These are phyloP conservation scores for Ceratobasidium sp. DNA, from an alignment of 1,284 basidiomycete genomes.

Conservation along the genomic window DNA sequence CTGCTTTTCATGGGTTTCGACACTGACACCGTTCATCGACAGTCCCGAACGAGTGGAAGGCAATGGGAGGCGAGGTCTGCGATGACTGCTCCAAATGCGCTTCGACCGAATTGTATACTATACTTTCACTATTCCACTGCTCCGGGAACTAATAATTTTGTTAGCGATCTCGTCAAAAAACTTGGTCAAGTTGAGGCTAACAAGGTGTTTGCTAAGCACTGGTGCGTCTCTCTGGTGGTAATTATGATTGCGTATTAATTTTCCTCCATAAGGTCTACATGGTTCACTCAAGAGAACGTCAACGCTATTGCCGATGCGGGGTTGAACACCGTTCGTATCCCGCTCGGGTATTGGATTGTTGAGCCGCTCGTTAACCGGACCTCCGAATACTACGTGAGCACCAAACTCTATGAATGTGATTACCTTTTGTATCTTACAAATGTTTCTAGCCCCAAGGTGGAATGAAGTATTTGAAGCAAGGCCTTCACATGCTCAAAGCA, in stretches of 20 bases:
- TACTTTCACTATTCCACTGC: not conserved
- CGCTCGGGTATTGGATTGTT: conserved; percentile 84
- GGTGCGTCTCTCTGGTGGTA: conserved; percentile 59
- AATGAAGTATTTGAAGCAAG: conserved; percentile 3
- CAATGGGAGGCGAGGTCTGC: conserved; percentile 74
- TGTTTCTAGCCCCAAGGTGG: conserved; percentile 37
- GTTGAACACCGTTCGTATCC: conserved; percentile 81
- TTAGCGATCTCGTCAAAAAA: conserved; percentile 59
- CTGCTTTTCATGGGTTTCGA: not conserved
- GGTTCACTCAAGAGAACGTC: conserved; percentile 78
- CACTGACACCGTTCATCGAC: not conserved
- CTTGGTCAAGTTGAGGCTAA: conserved; percentile 72
- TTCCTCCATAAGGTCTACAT: conserved; percentile 66
- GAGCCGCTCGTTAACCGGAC: conserved; percentile 74
- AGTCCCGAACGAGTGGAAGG: conserved; percentile 71
- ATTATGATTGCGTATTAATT: conserved; percentile 32
- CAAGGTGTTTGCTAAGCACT: conserved; percentile 71
- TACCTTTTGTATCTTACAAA: not conserved
- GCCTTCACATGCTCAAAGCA: conserved; percentile 58
- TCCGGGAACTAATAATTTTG: conserved; percentile 9
- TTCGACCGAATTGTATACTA: conserved; percentile 69
- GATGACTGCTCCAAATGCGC: conserved; percentile 69
- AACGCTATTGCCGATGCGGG: conserved; percentile 65
- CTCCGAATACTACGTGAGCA: conserved; percentile 72
- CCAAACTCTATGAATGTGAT: not conserved